Conservation (phyloP, 2,329 filamentous ascomycete species). For the Epichloe glyceriae region DNA sequence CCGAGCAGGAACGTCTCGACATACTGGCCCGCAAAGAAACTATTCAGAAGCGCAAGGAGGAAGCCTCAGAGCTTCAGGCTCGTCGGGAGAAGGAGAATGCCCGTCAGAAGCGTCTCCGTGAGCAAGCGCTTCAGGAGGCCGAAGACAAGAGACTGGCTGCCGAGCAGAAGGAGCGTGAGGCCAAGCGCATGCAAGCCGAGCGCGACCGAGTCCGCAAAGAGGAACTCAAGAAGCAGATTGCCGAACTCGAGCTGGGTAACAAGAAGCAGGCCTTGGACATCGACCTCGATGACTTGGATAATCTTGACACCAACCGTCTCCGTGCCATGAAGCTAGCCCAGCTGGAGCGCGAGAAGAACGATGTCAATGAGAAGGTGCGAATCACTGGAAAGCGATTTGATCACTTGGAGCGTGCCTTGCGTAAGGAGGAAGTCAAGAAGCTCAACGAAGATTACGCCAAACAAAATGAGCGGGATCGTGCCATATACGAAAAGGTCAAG, state of each 20-base stretch:
- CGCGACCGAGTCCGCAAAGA: constrained; percentile 81
- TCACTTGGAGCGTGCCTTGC: constrained; percentile 91
- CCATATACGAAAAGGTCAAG: constrained; percentile 69
- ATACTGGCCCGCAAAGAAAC: constrained; percentile 75
- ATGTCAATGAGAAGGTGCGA: constrained; percentile 79
- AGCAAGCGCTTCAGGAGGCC: constrained; percentile 78
- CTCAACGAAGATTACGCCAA: constrained; percentile 70
- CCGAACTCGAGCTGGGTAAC: constrained; percentile 72
- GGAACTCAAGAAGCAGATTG: constrained; percentile 84
- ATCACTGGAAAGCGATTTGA: constrained; percentile 93
- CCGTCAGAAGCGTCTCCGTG: constrained; percentile 70
- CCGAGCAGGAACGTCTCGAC: constrained; percentile 82
- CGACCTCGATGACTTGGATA: constrained; percentile 69
- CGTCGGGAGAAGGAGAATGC: constrained; percentile 88
- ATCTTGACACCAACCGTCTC: constrained; percentile 78
- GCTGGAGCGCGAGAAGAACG: constrained; percentile 96
- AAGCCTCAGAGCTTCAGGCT: constrained; percentile 77
- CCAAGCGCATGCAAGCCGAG: constrained; percentile 74
- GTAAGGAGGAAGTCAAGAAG: constrained; percentile 91
- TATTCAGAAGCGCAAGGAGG: constrained; percentile 95
- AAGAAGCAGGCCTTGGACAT: constrained; percentile 58
- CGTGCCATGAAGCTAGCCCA: constrained; percentile 91
- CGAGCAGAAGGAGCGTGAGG: constrained; percentile 83
- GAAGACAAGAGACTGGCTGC: constrained; percentile 82
- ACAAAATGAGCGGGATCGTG: constrained; percentile 67